Evolutionary conservation across 805 yeast species (phyloP), one percentile per base, ranked within the genome.

Genomic region (Starmera amethionina): DNA sequence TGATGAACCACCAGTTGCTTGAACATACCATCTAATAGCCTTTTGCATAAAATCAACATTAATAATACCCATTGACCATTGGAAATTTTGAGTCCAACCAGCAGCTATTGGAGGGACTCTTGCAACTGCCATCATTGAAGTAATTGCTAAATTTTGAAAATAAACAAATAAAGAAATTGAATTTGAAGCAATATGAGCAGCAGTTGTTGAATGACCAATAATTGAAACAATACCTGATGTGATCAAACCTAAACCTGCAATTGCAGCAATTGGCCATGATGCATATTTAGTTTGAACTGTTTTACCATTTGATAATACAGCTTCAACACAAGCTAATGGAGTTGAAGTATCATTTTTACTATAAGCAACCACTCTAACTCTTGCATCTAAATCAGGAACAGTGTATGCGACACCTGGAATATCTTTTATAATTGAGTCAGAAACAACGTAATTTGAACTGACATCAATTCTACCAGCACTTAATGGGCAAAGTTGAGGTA

Each of bases 141-240:
- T 82, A 44, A 90, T 79, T 16, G 97, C 96, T 50, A 93, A 70
- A 42, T 84, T 77, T 67, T 93, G 99, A 75, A 90, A 93, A 63
- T 93, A 93, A 40, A 88, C 78, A 63, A 93, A 93, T 45, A 93
- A 68, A 2, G 97, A 85, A 56, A 90, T 81, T 14, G 96, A 82
- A 65, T 93, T 93, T 15, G 96, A 83, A n/a, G 97, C 96, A 55
- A 93, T 88, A 58, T 93, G 97, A 4, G 96, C 89, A 3, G 98
- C 95, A 2, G 97, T 90, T 45, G 80, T 77, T 15, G 93, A 79
- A 58, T 89, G 93, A 10, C 97, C 97, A 48, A 82, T 70, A 33
- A 88, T 78, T 0, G 96, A 85, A 30, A 87, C 78, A 41, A 87
- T 73, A 19, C 95, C 96, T 2, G 97, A 84, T 4, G 94, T 82